Evolutionary conservation across 2,329 filamentous ascomycete species (phyloP), one percentile per base, ranked within the genome.

Genomic region (Fusarium sp.): DNA sequence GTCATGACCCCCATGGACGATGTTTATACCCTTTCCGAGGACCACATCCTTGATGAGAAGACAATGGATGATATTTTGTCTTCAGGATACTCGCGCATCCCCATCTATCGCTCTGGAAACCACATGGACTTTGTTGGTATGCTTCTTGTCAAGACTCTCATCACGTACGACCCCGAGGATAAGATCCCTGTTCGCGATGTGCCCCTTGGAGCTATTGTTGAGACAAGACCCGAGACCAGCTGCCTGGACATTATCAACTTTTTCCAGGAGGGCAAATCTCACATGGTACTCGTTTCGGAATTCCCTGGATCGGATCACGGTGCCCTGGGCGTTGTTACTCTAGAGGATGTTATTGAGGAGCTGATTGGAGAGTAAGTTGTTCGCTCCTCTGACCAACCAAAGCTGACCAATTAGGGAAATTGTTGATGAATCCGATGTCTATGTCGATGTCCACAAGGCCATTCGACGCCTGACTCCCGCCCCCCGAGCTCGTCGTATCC

Each of bases 1-100:
- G 98, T 99, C 80, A 99, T 99, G 97, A 99, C 97, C 0, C 97
- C 97, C 1, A 98, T 99, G 94, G 92, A 94, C 54, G 95, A 99
- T 80, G 97, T 98, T 58, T 99, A 97, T 81, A 96, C 94, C 70
- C 94, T 99, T 91, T 95, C 95, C n/a, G 94, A 96, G 61, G 95
- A 99, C 79, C 97, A 96, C 6, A 88, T 98, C 3, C 85, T 99
- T 66, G 95, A 99, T 79, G 96, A 98, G 83, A 88, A 91, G 79
- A 98, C 95, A 77, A 98, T 98, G 93, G 95, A 98, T 82, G 90
- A 91, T 70, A 98, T 99, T 66, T 88, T 98, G 9, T 95, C 94
- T 1, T 95, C 95, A 57, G 97, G 97, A 54, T 99, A 98, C 83
- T 98, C 97, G 14, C 90, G 97, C 69, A 98, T 99, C 74, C 97